Evolutionary conservation across 208 protist genomes (phyloP), one percentile per base, ranked within the genome.

Genomic region (Trypanosoma brucei): DNA sequence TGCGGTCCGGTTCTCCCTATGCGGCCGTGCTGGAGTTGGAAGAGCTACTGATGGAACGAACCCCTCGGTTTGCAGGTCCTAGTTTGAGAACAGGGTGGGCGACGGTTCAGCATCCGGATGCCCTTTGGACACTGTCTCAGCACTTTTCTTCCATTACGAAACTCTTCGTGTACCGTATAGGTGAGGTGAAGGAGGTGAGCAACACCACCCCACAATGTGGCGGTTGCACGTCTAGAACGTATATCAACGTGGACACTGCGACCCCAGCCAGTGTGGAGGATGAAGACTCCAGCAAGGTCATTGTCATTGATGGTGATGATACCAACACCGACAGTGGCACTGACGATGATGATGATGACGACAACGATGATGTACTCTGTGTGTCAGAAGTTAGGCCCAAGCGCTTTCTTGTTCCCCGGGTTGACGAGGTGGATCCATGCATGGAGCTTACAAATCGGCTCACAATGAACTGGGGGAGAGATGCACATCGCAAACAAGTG

Each of bases 61-160:
- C 63, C 53, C 71, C 62, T 22, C 74, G 73, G 34, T 36, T 30
- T 5, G 11, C 11, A 33, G 65, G 49, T 58, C 58, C 8, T 58
- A 78, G 13, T 63, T 55, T 58, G 3, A 7, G 34, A 39, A 36
- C 38, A 56, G 59, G 3, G 52, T 57, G 0, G 9, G 42, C 45
- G 3, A 46, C 14, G 4, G 13, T 22, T 34, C 58, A 62, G 38
- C 58, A 49, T 34, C 82, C 88, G 2, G 68, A 81, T n/a, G 84
- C 84, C 2, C 73, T 81, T 34, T 94, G 88, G 86, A 94, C 85
- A 38, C 68, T 94, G 44, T 94, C 88, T 1, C 75, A 74, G 2
- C 80, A 85, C 63, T 92, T 86, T 56, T 55, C 64, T 54, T 75
- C 88, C 40, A 73, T 94, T 42, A 74, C 91, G 9, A 80, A 83